Evolutionary conservation across 2,329 filamentous ascomycete species (phyloP).

Genomic region (Metarhizium sp.): DNA sequence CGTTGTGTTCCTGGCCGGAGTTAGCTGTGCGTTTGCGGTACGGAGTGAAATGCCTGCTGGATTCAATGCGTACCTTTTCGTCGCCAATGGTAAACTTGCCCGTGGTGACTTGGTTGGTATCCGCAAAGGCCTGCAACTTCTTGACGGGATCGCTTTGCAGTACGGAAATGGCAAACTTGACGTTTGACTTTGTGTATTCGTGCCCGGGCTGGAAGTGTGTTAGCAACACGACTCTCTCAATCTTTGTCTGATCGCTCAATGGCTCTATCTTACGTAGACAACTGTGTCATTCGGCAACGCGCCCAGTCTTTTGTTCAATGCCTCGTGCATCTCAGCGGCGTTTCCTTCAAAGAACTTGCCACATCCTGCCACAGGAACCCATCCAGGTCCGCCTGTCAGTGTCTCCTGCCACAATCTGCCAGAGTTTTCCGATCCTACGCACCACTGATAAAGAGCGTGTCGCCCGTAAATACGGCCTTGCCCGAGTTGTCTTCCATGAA

Average conservation of each 20-base stretch:
- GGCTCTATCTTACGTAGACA: constrained; percentile 59
- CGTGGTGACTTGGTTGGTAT: constrained; percentile 77
- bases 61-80: constrained; percentile 63
- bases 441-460: constrained; percentile 93
- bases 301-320: constrained; percentile 77
- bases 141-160: constrained; percentile 66
- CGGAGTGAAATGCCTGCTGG: not conserved
- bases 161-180: constrained; percentile 75
- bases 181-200: constrained; percentile 96
- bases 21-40: not conserved
- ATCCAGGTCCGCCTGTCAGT: not conserved
- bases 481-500: constrained; percentile 71
- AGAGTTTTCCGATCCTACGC: constrained; percentile 8
- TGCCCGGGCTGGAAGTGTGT: constrained; percentile 62
- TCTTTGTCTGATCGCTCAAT: not conserved
- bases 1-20: constrained; percentile 66
- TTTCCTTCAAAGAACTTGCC: constrained; percentile 94
- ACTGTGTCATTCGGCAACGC: constrained; percentile 80
- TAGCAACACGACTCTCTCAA: not conserved
- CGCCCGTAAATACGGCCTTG: constrained; percentile 84
- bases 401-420: not conserved
- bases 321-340: constrained; percentile 83
- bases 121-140: constrained; percentile 67
- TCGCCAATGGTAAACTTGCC: constrained; percentile 95
- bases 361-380: constrained; percentile 50